Conservation (phyloP, 352 stramenopile species). For the Phytopythium oedochilum region DNA sequence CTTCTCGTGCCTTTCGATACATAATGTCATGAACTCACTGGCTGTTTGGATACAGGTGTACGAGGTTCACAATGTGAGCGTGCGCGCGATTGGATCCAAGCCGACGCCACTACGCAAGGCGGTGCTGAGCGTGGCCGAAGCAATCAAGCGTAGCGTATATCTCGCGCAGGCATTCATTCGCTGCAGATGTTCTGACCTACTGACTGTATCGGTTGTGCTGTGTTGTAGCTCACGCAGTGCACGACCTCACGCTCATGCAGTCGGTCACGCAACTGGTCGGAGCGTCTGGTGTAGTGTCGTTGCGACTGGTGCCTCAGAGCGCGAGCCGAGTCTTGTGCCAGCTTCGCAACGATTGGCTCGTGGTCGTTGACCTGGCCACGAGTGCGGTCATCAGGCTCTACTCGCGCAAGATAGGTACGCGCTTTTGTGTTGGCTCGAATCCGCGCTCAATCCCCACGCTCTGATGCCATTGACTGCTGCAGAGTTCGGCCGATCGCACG, state of each 20-base stretch:
- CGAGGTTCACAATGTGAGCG: constrained; percentile 53
- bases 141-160: constrained; percentile 37
- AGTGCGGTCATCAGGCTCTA: constrained; percentile 46
- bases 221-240: constrained; percentile 19
- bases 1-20: no score
- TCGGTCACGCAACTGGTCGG: not conserved
- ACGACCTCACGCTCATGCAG: constrained; percentile 4
- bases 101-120: constrained; percentile 44
- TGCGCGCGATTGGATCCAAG: constrained; percentile 64
- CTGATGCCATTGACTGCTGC: not conserved
- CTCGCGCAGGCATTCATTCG: not conserved
- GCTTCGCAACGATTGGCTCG: constrained; percentile 68
- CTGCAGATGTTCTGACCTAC: not conserved
- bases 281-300: constrained; percentile 26
- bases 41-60: constrained; percentile 31
- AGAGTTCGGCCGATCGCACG: not conserved
- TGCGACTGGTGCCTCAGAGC: constrained; percentile 28
- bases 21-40: not conserved
- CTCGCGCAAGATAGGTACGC: constrained; percentile 46
- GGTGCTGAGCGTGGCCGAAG: constrained; percentile 34
- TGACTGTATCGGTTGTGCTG: constrained; percentile 5
- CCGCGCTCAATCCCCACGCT: not conserved
- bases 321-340: constrained; percentile 50
- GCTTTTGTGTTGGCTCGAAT: not conserved
- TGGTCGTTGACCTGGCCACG: constrained; percentile 41